Percentiles rank a stretch among this genome's conserved stretches.
These are phyloP conservation scores for Tolypocladium paradoxum DNA, from an alignment of 2,329 filamentous ascomycete genomes.

Conservation along the genomic window DNA sequence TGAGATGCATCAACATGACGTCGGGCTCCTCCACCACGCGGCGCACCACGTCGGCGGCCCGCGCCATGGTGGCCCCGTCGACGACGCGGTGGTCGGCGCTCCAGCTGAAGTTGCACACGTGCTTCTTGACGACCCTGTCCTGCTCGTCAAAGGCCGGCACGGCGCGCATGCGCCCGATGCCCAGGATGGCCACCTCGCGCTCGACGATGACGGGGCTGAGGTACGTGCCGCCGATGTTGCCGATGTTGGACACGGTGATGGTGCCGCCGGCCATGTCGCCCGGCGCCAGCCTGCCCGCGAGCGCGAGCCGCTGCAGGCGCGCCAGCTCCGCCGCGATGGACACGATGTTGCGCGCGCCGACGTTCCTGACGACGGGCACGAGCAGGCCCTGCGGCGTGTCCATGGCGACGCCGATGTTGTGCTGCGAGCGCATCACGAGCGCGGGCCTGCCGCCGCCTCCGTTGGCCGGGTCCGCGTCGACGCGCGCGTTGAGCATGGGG, in stretches of 20 bases:
- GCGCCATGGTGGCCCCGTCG: conserved; percentile 88
- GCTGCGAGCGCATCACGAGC: conserved; percentile 67
- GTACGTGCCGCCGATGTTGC: conserved; percentile 86
- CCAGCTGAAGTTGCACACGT: conserved; percentile 90
- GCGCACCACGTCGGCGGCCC: conserved; percentile 74
- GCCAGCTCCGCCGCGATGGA: conserved; percentile 67
- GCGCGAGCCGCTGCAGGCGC: conserved; percentile 62
- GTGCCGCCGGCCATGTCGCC: conserved; percentile 77
- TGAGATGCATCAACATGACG: conserved; percentile 72
- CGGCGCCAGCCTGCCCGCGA: conserved; percentile 61
- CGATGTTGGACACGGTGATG: conserved; percentile 94
- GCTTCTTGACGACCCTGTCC: conserved; percentile 56
- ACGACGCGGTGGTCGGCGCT: conserved; percentile 90
- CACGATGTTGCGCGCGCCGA: conserved; percentile 64
- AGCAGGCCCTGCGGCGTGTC: conserved; percentile 82
- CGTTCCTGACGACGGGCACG: conserved; percentile 84
- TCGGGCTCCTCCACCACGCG: conserved; percentile 75
- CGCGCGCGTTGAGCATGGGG: conserved; percentile 76
- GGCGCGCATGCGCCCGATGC: conserved; percentile 68
- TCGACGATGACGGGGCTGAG: conserved; percentile 85
- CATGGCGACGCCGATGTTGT: conserved; percentile 95
- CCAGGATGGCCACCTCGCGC: conserved; percentile 83
- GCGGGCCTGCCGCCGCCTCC: conserved; percentile 53
- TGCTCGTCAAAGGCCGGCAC: conserved; percentile 66
- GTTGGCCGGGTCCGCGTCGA: conserved; percentile 48